A percentile compares a stretch with the other conserved stretches of the same genome.
These are phyloP conservation scores for Aspergillus quadrilineatus DNA, from an alignment of 2,329 filamentous ascomycete species.

Conservation along the genomic window DNA sequence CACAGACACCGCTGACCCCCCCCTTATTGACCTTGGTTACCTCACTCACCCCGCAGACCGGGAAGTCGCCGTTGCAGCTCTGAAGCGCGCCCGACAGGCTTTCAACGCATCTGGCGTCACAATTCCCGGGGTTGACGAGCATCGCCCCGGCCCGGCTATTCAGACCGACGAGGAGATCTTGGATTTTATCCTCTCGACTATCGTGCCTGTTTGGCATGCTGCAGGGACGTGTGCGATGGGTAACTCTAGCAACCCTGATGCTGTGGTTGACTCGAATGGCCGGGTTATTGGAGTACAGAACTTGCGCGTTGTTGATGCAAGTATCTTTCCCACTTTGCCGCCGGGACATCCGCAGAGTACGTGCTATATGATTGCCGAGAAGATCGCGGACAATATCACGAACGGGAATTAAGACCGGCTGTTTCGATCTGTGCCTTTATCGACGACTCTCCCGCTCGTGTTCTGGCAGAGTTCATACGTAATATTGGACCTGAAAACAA, in stretches of 20 bases:
- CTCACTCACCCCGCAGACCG: conserved; percentile 42
- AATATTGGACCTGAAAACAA: too few relatives aligned
- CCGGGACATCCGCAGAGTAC: too few relatives aligned
- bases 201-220: conserved; percentile 36
- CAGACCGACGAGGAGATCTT: conserved; percentile 45
- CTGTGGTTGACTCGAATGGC: conserved; percentile 36
- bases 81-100: conserved; percentile 43
- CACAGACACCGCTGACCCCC: conserved; percentile 29
- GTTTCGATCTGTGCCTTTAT: too few relatives aligned
- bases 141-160: conserved; percentile 37
- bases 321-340: too few relatives aligned
- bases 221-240: conserved; percentile 43
- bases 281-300: conserved; percentile 30
- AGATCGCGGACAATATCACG: conserved; percentile 14
- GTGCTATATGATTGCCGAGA: background rate
- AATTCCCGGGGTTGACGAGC: conserved; percentile 27
- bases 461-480: too few relatives aligned
- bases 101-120: conserved; percentile 26
- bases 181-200: conserved; percentile 25
- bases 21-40: conserved; percentile 47
- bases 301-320: background rate
- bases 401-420: background rate
- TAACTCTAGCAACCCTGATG: conserved; percentile 26
- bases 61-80: conserved; percentile 44
- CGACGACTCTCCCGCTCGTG: too few relatives aligned